phyloP scores from a whole-genome alignment of 768 basidiomycete genomes.

The Cubamyces lactineus region DNA sequence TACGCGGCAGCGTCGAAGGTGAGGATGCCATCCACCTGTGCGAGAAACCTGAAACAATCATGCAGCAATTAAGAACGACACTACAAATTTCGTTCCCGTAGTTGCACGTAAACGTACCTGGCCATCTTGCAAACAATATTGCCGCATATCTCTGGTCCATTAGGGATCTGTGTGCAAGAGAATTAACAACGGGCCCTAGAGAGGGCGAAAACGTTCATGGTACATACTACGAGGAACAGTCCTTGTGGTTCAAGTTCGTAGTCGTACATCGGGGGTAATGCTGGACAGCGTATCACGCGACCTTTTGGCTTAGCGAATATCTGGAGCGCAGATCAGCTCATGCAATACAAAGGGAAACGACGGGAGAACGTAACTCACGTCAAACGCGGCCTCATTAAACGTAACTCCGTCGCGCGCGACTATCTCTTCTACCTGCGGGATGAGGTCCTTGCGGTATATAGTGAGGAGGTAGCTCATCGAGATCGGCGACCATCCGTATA shows the following conservation, averaged over 20 bases:
- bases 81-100: too few species aligned
- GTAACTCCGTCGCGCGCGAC: neutral
- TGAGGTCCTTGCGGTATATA: neutral
- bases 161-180: neutral
- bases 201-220: neutral
- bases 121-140: neutral
- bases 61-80: too few species aligned
- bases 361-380: neutral
- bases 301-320: neutral
- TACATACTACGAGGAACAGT: neutral
- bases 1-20: neutral
- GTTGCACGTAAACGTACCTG: neutral
- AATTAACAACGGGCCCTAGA: neutral
- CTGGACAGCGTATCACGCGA: neutral
- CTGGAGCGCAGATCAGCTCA: neutral
- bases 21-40: neutral
- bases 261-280: slow-evolving; percentile 9
- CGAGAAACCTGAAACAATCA: neutral
- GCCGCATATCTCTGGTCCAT: neutral
- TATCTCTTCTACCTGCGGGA: neutral
- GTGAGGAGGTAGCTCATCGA: neutral
- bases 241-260: slow-evolving; percentile 9
- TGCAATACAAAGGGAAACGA: neutral
- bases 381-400: neutral
- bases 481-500: slow-evolving; percentile 6